Evolutionary conservation across 176 grass and related monocot species (phyloP), one percentile per base, ranked within the genome.

Genomic region (Pontederia paniculata): DNA sequence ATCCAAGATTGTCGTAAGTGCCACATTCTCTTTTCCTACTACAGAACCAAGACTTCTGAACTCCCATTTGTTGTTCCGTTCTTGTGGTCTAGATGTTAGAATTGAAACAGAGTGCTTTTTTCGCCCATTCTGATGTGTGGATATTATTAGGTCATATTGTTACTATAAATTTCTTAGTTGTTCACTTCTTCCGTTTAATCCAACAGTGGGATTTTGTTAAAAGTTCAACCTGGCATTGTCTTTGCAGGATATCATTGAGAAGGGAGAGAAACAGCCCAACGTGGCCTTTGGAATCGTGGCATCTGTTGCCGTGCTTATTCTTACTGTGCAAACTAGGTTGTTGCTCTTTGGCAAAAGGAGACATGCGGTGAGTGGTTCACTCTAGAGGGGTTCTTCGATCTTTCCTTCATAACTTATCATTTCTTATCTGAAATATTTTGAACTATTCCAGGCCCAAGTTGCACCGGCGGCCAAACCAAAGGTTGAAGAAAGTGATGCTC

Each of bases 221-320:
- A 37, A 37, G n/a, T 37, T 6, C 28, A 37, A 37, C 7, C 28
- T 37, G n/a, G 28, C 28, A 37, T 20, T 9, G 8, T 74, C 7
- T 37, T 37, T 37, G 28, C 28, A 98, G 94, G 87, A 93, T 68
- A 9, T 82, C 9, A 98, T 98, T 20, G 94, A 98, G 70, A 98
- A 88, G 58, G 94, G 77, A 65, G 94, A 98, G 83, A 88, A 70
- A 70, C 94, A 98, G 77, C 80, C 87, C 4, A 98, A 98, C 70
- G 9, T 93, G 18, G 88, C 94, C 15, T 61, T 98, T 20, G 88
- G 87, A 17, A 62, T 85, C 54, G 55, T 98, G 59, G 80, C 78
- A 21, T 93, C 94, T 0, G 17, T 93, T 0, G 43, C 75, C 3
- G 67, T 98, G 9, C 70, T 98, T 23, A 11, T 93, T 44, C 21